Percentiles rank a stretch among this genome's conserved stretches.
phyloP scores from a whole-genome alignment of 2,329 filamentous ascomycete species.

The Aureobasidium sp. region DNA sequence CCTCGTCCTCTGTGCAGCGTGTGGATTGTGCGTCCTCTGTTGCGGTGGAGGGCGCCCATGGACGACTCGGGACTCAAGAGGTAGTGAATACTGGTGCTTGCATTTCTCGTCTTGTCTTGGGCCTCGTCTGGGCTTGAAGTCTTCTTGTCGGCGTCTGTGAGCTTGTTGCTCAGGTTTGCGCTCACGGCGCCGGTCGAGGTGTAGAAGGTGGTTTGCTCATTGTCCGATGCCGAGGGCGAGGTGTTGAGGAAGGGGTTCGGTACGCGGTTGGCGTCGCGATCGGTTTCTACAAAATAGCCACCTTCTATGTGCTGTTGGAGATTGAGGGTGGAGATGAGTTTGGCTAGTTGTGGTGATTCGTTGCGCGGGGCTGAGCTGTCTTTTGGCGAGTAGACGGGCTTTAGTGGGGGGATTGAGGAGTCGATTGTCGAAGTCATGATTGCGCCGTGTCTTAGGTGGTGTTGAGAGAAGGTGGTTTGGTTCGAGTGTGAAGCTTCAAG shows the following conservation, averaged over 20 bases:
- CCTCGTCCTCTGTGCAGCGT: constrained; percentile 58
- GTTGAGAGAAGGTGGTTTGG: not conserved
- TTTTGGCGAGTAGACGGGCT: constrained; percentile 22
- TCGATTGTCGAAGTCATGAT: constrained; percentile 20
- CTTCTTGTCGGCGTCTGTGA: constrained; percentile 28
- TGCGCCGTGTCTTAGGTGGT: not conserved
- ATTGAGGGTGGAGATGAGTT: constrained; percentile 39
- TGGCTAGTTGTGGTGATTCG: constrained; percentile 30
- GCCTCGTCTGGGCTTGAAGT: constrained; percentile 26
- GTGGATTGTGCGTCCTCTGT: constrained; percentile 56
- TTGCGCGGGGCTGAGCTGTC: constrained; percentile 17
- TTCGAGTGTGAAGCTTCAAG: not conserved
- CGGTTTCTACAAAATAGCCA: constrained; percentile 58
- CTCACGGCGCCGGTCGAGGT: constrained; percentile 32
- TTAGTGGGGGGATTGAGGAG: constrained; percentile 21
- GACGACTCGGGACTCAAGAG: constrained; percentile 51
- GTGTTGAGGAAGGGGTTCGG: constrained; percentile 46
- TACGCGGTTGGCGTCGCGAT: constrained; percentile 46
- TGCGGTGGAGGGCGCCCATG: constrained; percentile 57
- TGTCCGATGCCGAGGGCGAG: not conserved
- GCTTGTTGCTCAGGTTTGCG: constrained; percentile 17
- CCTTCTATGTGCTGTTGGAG: constrained; percentile 55
- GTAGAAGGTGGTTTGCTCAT: constrained; percentile 21
- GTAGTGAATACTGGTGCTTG: constrained; percentile 59
- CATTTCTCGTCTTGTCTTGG: constrained; percentile 37